Evolutionary conservation across 2,329 filamentous ascomycete species (phyloP), one percentile per base, ranked within the genome.

Genomic region (Ophiostoma angusticollis): DNA sequence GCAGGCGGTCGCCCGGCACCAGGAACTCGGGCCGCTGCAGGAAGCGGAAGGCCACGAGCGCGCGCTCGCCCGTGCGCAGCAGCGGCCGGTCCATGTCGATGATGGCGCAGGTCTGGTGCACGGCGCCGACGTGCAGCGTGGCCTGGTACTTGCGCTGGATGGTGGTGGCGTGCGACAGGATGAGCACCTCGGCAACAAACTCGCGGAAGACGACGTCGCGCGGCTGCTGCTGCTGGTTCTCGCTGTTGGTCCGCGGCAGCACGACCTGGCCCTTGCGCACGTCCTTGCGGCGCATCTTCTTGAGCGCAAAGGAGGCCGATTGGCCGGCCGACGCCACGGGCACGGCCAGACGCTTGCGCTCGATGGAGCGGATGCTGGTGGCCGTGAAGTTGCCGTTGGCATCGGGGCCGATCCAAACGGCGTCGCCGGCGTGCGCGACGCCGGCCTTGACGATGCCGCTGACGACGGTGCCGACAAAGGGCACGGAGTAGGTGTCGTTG

Each of bases 181-280:
- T 96, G 17, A 98, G 69, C 1, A 98, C 91, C 59, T 89, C 83
- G 11, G 84, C 84, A 30, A 87, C 66, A 52, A 89, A 89, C 54
- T 86, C 81, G 24, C 72, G 66, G 53, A 79, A 73, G 9, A 85
- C n/a, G n/a, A n/a, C 83, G 48, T 78, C 91, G 47, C 65, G 83
- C 51, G 54, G 65, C 0, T 18, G 33, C 9, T 28, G 14, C 23
- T 17, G 14, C 23, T 25, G n/a, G 32, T 33, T 9, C 7, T 80
- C 74, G 46, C 81, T 70, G 37, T 93, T 84, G 11, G 79, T 61
- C 56, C 87, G 93, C 31, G 86, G 83, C 22, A 98, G 65, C 5
- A 96, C 85, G 2, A 98, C 91, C 87, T 96, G 96, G 22, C 91
- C 91, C 65, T 98, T 98, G 11, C 91, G 74, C 0, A 98, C 89